phyloP scores from a whole-genome alignment of 2,329 filamentous ascomycete genomes.

The Cercospora brassicicola region DNA sequence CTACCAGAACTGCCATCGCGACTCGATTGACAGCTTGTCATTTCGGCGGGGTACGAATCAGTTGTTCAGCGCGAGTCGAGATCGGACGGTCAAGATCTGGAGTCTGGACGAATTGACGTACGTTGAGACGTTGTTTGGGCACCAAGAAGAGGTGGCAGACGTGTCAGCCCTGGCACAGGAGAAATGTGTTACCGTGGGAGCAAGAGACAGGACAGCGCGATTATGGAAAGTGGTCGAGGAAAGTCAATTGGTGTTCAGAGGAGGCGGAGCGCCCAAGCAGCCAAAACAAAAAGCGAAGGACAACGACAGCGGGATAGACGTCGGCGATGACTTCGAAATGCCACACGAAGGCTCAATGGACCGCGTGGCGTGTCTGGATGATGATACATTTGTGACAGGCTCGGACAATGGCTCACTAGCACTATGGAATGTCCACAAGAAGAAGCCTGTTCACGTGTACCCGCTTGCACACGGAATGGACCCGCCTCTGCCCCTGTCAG shows the following conservation, averaged over 20 bases:
- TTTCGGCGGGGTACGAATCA: slow-evolving; percentile 77
- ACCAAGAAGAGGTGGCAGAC: slow-evolving; percentile 86
- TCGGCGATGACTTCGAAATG: slow-evolving; percentile 42
- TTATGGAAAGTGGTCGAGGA: slow-evolving; percentile 97
- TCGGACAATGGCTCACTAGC: slow-evolving; percentile 85
- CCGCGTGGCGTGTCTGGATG: slow-evolving; percentile 84
- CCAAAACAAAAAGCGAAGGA: slow-evolving; percentile 50
- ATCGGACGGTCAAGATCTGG: slow-evolving; percentile 95
- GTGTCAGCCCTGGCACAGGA: slow-evolving; percentile 82
- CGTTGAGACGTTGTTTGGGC: slow-evolving; percentile 91
- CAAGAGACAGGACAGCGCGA: slow-evolving; percentile 84
- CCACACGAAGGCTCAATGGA: slow-evolving; percentile 84
- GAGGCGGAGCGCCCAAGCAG: slow-evolving; percentile 60
- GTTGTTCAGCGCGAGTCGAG: slow-evolving; percentile 84
- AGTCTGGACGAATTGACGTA: slow-evolving; percentile 89
- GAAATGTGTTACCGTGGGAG: slow-evolving; percentile 85
- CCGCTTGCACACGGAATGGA: slow-evolving; percentile 84
- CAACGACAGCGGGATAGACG: slow-evolving; percentile 39
- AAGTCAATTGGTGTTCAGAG: slow-evolving; percentile 90
- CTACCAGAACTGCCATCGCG: slow-evolving; percentile 91
- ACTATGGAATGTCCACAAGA: slow-evolving; percentile 88
- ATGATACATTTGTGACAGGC: slow-evolving; percentile 85
- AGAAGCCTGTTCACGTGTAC: slow-evolving; percentile 84
- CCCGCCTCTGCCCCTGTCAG: slow-evolving; percentile 63
- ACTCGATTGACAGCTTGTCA: slow-evolving; percentile 77